These are phyloP conservation scores for Solanum chaucha DNA, from an alignment of 257 asterid genomes.

Conservation along the genomic window DNA sequence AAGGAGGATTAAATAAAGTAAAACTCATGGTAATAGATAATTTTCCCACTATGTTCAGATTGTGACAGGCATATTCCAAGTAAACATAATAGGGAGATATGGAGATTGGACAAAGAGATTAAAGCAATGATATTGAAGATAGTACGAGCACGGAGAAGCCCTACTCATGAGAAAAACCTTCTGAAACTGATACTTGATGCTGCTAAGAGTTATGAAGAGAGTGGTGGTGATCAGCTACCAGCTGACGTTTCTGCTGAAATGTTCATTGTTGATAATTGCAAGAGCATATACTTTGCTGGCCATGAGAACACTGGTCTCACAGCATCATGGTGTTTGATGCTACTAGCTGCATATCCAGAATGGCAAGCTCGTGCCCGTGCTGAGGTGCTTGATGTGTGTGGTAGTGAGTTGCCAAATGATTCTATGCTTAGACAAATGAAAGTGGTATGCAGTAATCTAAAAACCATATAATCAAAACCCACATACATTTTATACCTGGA, in stretches of 20 bases:
- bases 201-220: conserved; percentile 34
- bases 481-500: neutral
- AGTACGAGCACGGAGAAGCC: conserved; percentile 23
- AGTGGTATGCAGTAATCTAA: conserved; percentile 24
- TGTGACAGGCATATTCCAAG: conserved; percentile 55
- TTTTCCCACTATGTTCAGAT: neutral
- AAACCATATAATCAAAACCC: neutral
- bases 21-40: neutral
- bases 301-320: conserved; percentile 55
- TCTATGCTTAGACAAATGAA: conserved; percentile 55
- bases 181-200: conserved; percentile 46
- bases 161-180: conserved; percentile 35
- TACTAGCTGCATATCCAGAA: conserved; percentile 53
- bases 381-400: conserved; percentile 53
- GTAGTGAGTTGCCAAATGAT: conserved; percentile 31
- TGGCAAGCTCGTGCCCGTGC: conserved; percentile 73
- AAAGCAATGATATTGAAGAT: conserved; percentile 37
- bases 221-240: conserved; percentile 15
- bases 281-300: conserved; percentile 68
- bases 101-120: conserved; percentile 54
- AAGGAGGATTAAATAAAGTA: neutral
- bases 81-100: conserved; percentile 37
- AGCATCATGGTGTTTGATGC: conserved; percentile 78
- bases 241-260: conserved; percentile 24
- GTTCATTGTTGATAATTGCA: conserved; percentile 63